Evolutionary conservation across 805 yeast genomes (phyloP).

Genomic region (Kodamaea nitidulidarum): DNA sequence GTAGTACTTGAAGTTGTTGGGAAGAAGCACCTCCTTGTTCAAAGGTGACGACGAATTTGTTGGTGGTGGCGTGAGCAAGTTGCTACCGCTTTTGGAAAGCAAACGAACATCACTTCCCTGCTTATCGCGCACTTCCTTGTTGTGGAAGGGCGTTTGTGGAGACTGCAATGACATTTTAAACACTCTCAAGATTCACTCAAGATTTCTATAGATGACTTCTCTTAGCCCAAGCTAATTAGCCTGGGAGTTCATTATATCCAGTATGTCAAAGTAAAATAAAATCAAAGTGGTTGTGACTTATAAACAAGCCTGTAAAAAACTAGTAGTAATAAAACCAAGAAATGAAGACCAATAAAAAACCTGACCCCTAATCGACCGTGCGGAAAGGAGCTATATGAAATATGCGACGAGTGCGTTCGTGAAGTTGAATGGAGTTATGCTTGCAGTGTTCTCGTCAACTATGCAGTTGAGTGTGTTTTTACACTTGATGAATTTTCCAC

Average conservation of each 20-base stretch:
- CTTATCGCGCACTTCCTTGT: background rate
- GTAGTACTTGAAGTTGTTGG: conserved; percentile 40
- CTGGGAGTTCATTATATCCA: background rate
- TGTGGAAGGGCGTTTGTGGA: conserved; percentile 7
- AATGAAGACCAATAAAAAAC: conserved; percentile 1
- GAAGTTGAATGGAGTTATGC: no score
- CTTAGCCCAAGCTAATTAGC: background rate
- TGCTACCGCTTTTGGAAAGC: conserved; percentile 1
- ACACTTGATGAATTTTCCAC: background rate
- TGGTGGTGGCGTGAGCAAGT: conserved; percentile 17
- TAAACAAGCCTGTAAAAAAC: background rate
- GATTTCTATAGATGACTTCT: background rate
- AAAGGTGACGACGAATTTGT: conserved; percentile 13
- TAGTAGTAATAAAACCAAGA: conserved; percentile 3
- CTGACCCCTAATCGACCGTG: background rate
- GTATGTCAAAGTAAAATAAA: conserved; percentile 1
- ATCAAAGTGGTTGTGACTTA: background rate
- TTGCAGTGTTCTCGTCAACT: background rate
- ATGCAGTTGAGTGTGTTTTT: background rate
- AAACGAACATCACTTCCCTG: background rate
- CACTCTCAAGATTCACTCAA: background rate
- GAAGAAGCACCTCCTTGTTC: conserved; percentile 16
- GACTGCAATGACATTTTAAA: conserved; percentile 7
- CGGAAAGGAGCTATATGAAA: background rate
- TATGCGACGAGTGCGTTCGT: background rate